Evolutionary conservation across 345 rosid genomes (phyloP).

Genomic region (Syzygium grande): DNA sequence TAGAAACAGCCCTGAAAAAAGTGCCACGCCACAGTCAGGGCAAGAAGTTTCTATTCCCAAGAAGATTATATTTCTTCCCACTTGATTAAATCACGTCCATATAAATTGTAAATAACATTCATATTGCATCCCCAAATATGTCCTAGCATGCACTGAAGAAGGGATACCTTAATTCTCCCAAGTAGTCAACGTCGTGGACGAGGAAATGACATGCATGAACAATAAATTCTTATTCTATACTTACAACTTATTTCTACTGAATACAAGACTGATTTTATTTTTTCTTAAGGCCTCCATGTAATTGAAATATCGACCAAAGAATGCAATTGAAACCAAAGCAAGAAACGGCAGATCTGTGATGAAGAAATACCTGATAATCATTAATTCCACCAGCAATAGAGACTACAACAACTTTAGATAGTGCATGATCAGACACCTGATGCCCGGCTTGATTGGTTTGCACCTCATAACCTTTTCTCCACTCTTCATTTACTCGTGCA

Average conservation of each 20-base stretch:
- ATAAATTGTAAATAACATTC: neutral
- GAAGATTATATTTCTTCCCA: neutral
- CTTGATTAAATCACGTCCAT: neutral
- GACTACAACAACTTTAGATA: slow-evolving; percentile 70
- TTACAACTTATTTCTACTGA: neutral
- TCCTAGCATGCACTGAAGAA: neutral
- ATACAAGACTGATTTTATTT: neutral
- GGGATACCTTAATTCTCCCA: neutral
- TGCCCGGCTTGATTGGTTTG: slow-evolving; percentile 43
- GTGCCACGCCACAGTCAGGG: neutral
- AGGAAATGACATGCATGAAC: neutral
- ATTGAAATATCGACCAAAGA: neutral
- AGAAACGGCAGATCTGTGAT: neutral
- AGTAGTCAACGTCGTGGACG: neutral
- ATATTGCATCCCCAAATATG: neutral
- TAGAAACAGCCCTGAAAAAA: neutral
- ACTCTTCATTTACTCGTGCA: slow-evolving; percentile 63
- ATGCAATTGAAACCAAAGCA: neutral
- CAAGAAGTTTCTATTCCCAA: neutral
- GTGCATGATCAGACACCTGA: slow-evolving; percentile 45
- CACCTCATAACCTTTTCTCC: slow-evolving; percentile 76
- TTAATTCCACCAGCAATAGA: slow-evolving; percentile 88
- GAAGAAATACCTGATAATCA: slow-evolving; percentile 73
- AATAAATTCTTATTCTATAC: neutral
- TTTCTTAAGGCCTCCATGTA: neutral